phyloP scores from a whole-genome alignment of 2,329 filamentous ascomycete species.

The Fusarium udum region DNA sequence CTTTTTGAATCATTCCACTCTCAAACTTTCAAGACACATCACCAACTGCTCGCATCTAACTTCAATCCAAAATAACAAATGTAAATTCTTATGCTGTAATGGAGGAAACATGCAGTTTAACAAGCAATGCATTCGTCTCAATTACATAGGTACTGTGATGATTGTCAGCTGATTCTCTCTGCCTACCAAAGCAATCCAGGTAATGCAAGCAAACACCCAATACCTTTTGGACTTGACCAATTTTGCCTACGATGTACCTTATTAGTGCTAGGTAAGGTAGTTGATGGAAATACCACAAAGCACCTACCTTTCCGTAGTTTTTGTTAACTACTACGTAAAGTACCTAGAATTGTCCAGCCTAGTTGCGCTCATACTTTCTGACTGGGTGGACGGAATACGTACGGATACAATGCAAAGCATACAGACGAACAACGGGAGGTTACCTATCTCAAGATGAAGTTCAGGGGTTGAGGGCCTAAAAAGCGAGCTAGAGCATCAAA shows the following conservation, averaged over 20 bases:
- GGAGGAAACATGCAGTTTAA: neutral
- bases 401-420: neutral
- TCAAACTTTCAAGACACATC: slow-evolving; percentile 5
- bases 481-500: slow-evolving; percentile 22
- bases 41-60: neutral
- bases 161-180: slow-evolving; percentile 6
- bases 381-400: neutral
- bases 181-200: neutral
- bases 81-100: neutral
- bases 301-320: neutral
- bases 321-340: neutral
- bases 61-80: neutral
- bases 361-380: neutral
- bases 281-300: neutral
- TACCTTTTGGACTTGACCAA: neutral
- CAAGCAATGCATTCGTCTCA: neutral
- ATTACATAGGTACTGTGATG: neutral
- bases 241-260: neutral
- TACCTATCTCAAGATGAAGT: slow-evolving; percentile 18
- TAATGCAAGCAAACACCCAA: neutral
- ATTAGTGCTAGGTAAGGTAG: neutral
- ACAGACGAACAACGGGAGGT: slow-evolving; percentile 17
- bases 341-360: neutral
- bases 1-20: slow-evolving; percentile 23
- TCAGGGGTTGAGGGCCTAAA: slow-evolving; percentile 23